Conservation (phyloP, 148 eudicot species). For the Amaranthus palmeri region DNA sequence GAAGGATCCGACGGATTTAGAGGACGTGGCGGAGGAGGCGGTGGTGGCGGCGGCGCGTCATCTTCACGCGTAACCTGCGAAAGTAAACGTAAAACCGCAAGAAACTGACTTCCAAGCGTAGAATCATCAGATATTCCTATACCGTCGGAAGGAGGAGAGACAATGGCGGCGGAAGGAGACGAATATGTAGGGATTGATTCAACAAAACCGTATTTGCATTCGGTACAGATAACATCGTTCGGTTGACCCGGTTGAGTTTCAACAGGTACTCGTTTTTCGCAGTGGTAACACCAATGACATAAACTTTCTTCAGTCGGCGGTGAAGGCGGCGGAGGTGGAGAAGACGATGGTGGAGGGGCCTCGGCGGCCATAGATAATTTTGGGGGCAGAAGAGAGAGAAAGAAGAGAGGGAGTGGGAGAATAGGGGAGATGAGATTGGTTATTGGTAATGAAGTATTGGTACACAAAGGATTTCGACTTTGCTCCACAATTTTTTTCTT, state of each 20-base stretch:
- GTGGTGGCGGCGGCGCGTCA: conserved; percentile 53
- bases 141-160: conserved; percentile 15
- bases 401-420: background rate
- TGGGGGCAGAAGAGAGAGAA: conserved; percentile 8
- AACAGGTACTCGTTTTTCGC: conserved; percentile 63
- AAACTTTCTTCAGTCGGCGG: conserved; percentile 11
- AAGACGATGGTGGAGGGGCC: conserved; percentile 28
- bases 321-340: conserved; percentile 20
- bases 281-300: conserved; percentile 71
- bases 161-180: conserved; percentile 17
- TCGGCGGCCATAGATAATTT: conserved; percentile 32
- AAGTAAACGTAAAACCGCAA: conserved; percentile 62
- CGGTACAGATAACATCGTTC: conserved; percentile 58
- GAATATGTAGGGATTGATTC: conserved; percentile 36
- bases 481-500: background rate
- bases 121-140: conserved; percentile 26
- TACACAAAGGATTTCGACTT: conserved; percentile 3
- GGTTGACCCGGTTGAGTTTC: conserved; percentile 46
- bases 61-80: conserved; percentile 68
- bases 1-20: conserved; percentile 33
- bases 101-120: conserved; percentile 45
- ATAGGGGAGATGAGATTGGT: conserved; percentile 2
- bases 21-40: conserved; percentile 14
- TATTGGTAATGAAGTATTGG: background rate
- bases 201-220: conserved; percentile 78